A percentile compares a stretch with the other conserved stretches of the same genome.
Evolutionary conservation across 495 filamentous ascomycete species (phyloP).

Genomic region (Talaromyces trachyspermus): DNA sequence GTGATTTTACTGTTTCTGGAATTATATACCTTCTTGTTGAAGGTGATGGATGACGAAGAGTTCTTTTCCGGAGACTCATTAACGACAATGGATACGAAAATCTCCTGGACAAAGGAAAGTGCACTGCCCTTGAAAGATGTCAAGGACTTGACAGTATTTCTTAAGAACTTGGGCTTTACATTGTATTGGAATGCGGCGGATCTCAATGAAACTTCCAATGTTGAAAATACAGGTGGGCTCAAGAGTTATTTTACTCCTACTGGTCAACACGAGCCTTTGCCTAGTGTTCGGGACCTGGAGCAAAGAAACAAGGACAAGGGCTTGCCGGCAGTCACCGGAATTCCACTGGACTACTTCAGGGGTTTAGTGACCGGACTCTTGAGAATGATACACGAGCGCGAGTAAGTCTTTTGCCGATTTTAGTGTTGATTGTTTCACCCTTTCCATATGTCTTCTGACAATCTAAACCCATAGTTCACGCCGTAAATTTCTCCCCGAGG

Average conservation of each 20-base stretch:
- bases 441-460: conserved; percentile 10
- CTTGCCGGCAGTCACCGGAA: conserved; percentile 55
- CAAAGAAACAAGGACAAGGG: conserved; percentile 31
- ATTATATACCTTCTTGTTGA: conserved; percentile 83
- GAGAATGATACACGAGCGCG: conserved; percentile 85
- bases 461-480: conserved; percentile 67
- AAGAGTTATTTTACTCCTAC: conserved; percentile 47
- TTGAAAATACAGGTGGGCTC: conserved; percentile 41
- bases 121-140: conserved; percentile 64
- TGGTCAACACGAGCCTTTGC: conserved; percentile 13
- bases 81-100: conserved; percentile 24
- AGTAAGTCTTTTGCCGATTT: conserved; percentile 38
- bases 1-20: conserved; percentile 88
- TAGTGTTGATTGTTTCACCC: not conserved
- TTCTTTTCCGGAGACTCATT: conserved; percentile 37
- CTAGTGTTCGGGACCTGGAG: conserved; percentile 27
- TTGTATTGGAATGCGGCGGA: conserved; percentile 78
- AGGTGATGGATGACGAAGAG: conserved; percentile 85
- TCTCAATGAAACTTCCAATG: conserved; percentile 46
- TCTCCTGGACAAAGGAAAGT: conserved; percentile 54
- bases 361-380: conserved; percentile 75
- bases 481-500: conserved; percentile 67
- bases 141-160: conserved; percentile 67
- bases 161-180: conserved; percentile 89
- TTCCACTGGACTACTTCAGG: conserved; percentile 73